Evolutionary conservation across 352 stramenopile species (phyloP).

Genomic region (Phytophthora megakarya): DNA sequence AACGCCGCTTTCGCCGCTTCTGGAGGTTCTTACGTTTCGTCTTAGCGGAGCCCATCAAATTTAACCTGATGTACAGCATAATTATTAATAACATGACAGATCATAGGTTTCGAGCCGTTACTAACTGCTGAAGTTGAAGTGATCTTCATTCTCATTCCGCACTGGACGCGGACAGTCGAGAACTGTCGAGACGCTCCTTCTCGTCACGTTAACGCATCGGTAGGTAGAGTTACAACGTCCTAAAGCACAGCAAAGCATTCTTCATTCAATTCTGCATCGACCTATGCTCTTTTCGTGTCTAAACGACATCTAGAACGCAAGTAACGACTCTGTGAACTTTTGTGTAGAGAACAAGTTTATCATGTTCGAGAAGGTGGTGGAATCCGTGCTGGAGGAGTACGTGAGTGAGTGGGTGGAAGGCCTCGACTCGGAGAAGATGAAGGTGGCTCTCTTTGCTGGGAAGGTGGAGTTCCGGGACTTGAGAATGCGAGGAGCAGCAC

Average conservation of each 20-base stretch:
- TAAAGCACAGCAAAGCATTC: not conserved
- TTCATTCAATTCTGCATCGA: slow-evolving; percentile 5
- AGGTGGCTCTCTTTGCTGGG: slow-evolving; percentile 79
- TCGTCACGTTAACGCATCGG: not conserved
- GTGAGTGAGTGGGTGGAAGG: slow-evolving; percentile 87
- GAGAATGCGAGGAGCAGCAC: slow-evolving; percentile 63
- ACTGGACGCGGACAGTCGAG: slow-evolving; percentile 17
- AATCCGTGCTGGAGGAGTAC: slow-evolving; percentile 87
- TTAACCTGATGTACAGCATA: slow-evolving; percentile 16
- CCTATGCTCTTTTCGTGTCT: not conserved
- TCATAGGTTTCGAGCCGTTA: slow-evolving; percentile 18
- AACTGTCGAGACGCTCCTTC: slow-evolving; percentile 7
- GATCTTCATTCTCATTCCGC: slow-evolving; percentile 35
- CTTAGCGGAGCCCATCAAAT: slow-evolving; percentile 49
- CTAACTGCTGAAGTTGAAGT: slow-evolving; percentile 37
- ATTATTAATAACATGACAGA: slow-evolving; percentile 5
- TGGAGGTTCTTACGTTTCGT: slow-evolving; percentile 80
- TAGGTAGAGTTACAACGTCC: not conserved
- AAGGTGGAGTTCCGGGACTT: slow-evolving; percentile 86
- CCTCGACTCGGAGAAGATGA: slow-evolving; percentile 88
- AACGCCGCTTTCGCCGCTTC: slow-evolving; percentile 72
- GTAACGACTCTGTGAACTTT: slow-evolving; percentile 18
- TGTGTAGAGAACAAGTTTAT: slow-evolving; percentile 2
- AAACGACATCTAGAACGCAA: not conserved
- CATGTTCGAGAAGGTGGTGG: slow-evolving; percentile 89